Base-by-base conservation (phyloP, 2,329 filamentous ascomycete species). In the Anthostomella pinea region DNA sequence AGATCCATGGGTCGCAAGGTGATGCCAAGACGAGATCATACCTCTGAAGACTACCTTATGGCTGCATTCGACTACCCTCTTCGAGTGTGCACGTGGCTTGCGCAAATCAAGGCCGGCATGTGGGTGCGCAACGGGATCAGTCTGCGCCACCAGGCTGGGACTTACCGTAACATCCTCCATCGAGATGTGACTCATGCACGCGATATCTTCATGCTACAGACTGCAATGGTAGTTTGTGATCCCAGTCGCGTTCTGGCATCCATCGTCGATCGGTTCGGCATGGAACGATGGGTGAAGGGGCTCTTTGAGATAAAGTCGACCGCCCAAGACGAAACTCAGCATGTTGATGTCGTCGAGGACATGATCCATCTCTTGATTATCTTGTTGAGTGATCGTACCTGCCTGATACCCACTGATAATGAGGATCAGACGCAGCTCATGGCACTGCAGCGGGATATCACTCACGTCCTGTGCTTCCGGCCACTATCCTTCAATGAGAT, bases 101-200 rank as follows among this genome's bases (percentile, higher is more conserved):
- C 93, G 5, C 94, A 98, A 67, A 97, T 98, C 81, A 95, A 95
- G 62, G 89, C 91, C 13, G 87, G 89, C 33, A 95, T 97, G 82
- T 98, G 94, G 93, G 91, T 98, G 46, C 82, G 93, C 38, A 98
- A 98, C 58, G 93, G 93, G 2, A 88, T 98, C 57, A 97, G 91
- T 53, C 75, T 98, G 33, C 81, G 91, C 24, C 93, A 98, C 60
- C 93, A 98, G 63, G 93, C 94, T 59, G 85, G 85, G 34, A 93
- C 90, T 13, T 98, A 98, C 59, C 83, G 89, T 11, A 90, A 88
- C 25, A 88, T 96, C 10, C 80, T 81, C 8, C 87, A 94, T 54
- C 77, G 93, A 48, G 93, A 98, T 61, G 86, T 96, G 14, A 89
- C 88, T 2, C 91, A 96, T 55, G 91, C 96, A 53, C 81, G 93